Evolutionary conservation across 108 stramenopile genomes (phyloP).

Genomic region (Nitzschia sp.): DNA sequence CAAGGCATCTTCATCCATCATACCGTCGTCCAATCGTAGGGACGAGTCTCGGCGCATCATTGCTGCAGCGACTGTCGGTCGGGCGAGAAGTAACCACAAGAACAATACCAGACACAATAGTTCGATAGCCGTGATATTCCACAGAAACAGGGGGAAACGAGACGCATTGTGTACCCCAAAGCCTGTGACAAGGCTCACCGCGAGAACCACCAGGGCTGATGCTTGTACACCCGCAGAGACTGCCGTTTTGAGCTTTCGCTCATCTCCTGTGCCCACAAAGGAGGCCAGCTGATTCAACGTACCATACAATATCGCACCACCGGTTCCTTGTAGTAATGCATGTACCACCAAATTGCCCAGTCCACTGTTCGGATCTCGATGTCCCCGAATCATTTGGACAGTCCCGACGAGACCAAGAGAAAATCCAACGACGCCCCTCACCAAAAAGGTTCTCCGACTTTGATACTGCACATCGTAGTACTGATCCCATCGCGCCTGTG

Average conservation of each 20-base stretch:
- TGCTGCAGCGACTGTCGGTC: slow-evolving; percentile 12
- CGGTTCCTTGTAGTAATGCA: slow-evolving; percentile 27
- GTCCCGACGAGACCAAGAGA: slow-evolving; percentile 15
- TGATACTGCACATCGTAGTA: slow-evolving; percentile 20
- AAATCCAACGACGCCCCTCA: slow-evolving; percentile 36
- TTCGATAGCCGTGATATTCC: slow-evolving; percentile 9
- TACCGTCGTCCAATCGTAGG: slow-evolving; percentile 8
- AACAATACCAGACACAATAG: slow-evolving; percentile 20
- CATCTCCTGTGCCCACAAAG: slow-evolving; percentile 26
- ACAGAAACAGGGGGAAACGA: slow-evolving; percentile 20
- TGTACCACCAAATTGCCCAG: neutral
- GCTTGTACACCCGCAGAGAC: slow-evolving; percentile 49
- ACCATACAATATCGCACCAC: slow-evolving; percentile 42
- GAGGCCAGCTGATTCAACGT: slow-evolving; percentile 49
- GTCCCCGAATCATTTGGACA: neutral
- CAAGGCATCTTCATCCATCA: neutral
- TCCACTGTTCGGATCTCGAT: neutral
- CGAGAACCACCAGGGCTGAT: slow-evolving; percentile 38
- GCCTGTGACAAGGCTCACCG: slow-evolving; percentile 24
- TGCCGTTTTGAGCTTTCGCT: slow-evolving; percentile 22
- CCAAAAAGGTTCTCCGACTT: slow-evolving; percentile 27
- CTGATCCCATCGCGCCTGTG: slow-evolving; percentile 38
- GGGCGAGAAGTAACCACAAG: slow-evolving; percentile 18
- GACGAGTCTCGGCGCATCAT: slow-evolving; percentile 44
- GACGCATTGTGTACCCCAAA: slow-evolving; percentile 27